These are phyloP conservation scores for Aurifilum marmelostoma DNA, from an alignment of 2,329 filamentous ascomycete genomes.

Conservation along the genomic window DNA sequence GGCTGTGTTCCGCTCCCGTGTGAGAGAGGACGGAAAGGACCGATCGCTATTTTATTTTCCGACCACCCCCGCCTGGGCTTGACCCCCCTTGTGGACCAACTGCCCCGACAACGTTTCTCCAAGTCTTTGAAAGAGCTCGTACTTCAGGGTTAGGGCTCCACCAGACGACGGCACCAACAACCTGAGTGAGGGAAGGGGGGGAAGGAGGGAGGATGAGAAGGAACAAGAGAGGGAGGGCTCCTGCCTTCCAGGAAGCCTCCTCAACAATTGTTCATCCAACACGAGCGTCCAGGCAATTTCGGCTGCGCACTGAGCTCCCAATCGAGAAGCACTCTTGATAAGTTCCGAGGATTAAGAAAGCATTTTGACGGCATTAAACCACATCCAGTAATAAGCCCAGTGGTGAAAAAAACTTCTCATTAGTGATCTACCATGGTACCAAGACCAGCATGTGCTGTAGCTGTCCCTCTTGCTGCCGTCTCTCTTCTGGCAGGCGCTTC, in stretches of 20 bases:
- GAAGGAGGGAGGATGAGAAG: not conserved
- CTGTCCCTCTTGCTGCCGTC: not conserved
- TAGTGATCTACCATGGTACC: not conserved
- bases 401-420: not conserved
- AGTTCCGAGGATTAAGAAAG: not conserved
- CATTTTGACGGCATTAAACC: not conserved
- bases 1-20: constrained; percentile 4
- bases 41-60: constrained; percentile 23
- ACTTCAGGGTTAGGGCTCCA: not conserved
- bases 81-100: not conserved
- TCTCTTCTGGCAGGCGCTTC: no score
- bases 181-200: not conserved
- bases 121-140: not conserved
- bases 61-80: not conserved
- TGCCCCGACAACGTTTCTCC: not conserved
- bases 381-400: not conserved
- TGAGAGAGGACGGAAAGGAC: constrained; percentile 11
- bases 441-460: not conserved
- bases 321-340: not conserved
- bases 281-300: not conserved
- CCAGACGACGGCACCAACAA: no score
- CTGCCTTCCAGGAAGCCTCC: not conserved
- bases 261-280: not conserved
- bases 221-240: not conserved
- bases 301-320: not conserved